These are phyloP conservation scores for Tetracentron sinense DNA, from an alignment of 164 flowering plant species.

Conservation along the genomic window DNA sequence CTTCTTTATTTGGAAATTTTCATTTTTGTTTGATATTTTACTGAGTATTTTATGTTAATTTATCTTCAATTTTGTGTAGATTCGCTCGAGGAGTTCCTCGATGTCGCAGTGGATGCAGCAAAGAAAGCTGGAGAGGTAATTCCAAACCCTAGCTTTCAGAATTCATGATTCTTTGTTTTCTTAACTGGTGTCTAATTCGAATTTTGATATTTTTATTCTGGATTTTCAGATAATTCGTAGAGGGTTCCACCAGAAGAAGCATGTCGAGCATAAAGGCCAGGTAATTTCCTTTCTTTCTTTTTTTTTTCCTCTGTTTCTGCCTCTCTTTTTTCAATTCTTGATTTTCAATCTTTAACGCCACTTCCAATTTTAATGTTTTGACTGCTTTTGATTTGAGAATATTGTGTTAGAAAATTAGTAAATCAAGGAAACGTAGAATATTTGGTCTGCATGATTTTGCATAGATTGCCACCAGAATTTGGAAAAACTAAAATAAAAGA, in stretches of 20 bases:
- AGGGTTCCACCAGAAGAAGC: constrained; percentile 70
- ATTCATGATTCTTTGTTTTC: background rate
- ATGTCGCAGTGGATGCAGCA: constrained; percentile 76
- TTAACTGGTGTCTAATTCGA: background rate
- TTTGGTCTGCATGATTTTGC: too few species aligned
- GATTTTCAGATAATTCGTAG: constrained; percentile 58
- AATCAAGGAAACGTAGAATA: background rate
- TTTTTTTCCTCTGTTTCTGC: background rate
- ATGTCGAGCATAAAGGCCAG: constrained; percentile 87
- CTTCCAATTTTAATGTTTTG: background rate
- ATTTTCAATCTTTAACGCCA: background rate
- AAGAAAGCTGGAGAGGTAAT: constrained; percentile 81
- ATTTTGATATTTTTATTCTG: background rate
- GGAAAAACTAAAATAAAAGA: too few species aligned
- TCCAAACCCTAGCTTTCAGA: background rate
- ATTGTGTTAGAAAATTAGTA: background rate
- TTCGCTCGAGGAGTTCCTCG: constrained; percentile 50
- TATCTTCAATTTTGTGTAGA: constrained; percentile 22
- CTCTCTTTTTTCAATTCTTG: background rate
- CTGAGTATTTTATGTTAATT: background rate
- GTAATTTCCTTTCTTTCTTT: constrained; percentile 25
- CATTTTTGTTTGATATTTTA: too few species aligned
- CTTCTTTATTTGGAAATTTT: too few species aligned
- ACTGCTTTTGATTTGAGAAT: background rate
- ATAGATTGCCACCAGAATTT: too few species aligned